Evolutionary conservation across 2,329 filamentous ascomycete genomes (phyloP), one percentile per base, ranked within the genome.

Genomic region (Arthroderma sp.): DNA sequence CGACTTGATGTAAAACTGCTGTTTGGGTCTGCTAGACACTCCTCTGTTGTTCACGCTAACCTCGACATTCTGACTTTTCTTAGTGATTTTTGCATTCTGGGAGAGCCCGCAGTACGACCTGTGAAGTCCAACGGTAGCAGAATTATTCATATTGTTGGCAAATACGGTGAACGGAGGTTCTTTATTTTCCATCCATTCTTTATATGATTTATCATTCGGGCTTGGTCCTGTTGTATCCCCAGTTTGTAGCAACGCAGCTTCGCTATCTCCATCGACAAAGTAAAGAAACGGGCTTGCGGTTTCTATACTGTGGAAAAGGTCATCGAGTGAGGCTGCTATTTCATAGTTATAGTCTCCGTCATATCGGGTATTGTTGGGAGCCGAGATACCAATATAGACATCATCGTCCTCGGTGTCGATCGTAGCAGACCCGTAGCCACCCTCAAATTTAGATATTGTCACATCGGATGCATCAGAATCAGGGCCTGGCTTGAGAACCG

Each of bases 251-350:
- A 98, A 69, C 1, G 85, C 83, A 2, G 85, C 81, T 29, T 73
- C 74, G 37, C 77, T 80, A 61, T 96, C 91, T 27, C 85, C 86
- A 57, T 96, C 91, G 43, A 95, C 78, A 64, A 88, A 83, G 53
- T 79, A 75, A 5, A 95, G 69, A 50, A 81, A 75, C 0, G 76
- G 67, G 15, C 69, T 59, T 1, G 61, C 55, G 8, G 67, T 60
- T 50, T 72, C 63, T 51, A 77, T 68, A 32, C 65, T 71, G 63
- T 93, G 82, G 58, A 85, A 95, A 48, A 74, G 83, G 1, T 69
- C 74, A 54, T 94, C 82, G n/a, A 81, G 78, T 1, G 88, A 95
- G 4, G 77, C 83, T 1, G 85, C 86, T 22, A 98, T 67, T 55
- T 93, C 73, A 53, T 88, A 88, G 48, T 80, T 83, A 70, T 86